Percentiles rank a stretch among this genome's conserved stretches.
Evolutionary conservation across 1,139 yeast species (phyloP).

Genomic region (Candida sp.): DNA sequence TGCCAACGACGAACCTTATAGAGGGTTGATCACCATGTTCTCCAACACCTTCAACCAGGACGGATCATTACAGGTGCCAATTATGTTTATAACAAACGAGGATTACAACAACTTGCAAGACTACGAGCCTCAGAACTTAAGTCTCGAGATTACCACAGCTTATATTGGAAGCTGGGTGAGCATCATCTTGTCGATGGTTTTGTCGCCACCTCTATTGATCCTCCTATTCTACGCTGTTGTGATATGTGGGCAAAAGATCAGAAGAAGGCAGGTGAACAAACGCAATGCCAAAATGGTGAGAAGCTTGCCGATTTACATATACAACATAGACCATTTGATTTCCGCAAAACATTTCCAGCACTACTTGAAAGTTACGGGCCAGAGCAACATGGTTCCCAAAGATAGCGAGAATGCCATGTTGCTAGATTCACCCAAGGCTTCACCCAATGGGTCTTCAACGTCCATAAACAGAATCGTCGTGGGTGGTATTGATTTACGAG

Average conservation of each 20-base stretch:
- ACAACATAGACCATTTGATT: constrained; percentile 40
- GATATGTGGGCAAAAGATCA: constrained; percentile 32
- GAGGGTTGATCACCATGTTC: constrained; percentile 49
- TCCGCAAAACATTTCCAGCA: constrained; percentile 26
- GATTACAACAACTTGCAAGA: constrained; percentile 29
- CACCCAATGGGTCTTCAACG: constrained; percentile 22
- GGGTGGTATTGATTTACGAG: constrained; percentile 37
- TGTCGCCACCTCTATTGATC: constrained; percentile 49
- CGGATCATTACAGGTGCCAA: constrained; percentile 35
- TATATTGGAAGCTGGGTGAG: constrained; percentile 46
- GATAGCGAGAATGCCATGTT: constrained; percentile 10
- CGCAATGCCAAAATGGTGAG: constrained; percentile 39
- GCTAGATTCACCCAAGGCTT: constrained; percentile 15
- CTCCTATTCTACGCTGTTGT: constrained; percentile 38
- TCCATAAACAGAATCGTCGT: constrained; percentile 25
- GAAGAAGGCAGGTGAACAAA: constrained; percentile 30
- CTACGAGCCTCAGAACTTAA: constrained; percentile 15
- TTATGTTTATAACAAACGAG: constrained; percentile 44
- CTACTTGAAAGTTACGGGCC: constrained; percentile 31
- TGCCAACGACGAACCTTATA: constrained; percentile 46
- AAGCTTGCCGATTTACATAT: constrained; percentile 43
- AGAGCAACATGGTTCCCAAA: constrained; percentile 17
- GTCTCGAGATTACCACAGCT: constrained; percentile 33
- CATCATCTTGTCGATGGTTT: constrained; percentile 42
- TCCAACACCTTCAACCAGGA: constrained; percentile 44